Base-by-base conservation (phyloP, 2,329 filamentous ascomycete species). In the Verticillium zaregamsianum region DNA sequence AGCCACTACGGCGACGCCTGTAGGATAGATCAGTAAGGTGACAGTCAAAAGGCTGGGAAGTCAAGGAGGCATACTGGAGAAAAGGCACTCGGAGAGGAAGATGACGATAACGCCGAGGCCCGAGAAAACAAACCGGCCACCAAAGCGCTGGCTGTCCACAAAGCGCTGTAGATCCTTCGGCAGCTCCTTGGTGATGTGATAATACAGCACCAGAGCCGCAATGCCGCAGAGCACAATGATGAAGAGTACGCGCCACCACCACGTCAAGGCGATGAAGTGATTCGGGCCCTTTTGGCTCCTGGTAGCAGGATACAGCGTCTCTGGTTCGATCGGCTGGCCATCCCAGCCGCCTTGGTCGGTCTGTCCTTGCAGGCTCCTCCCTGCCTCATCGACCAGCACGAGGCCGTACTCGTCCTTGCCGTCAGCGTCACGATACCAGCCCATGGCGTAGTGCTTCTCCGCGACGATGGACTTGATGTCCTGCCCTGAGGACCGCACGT, bases 1-100 rank as follows among this genome's bases (percentile, higher is more conserved):
- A 15, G 74, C 74, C 40, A 80, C 72, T 59, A 77, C 76, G 9
- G 79, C 76, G 55, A 82, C 73, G 59, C 78, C 81, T 82, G 57
- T 3, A 4, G 15, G n/a, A 25, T 59, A 57, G 25, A 58, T 63
- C 59, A 62, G 62, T 17, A 52, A 59, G 31, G 14, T 55, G 17
- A 55, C 32, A 49, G 17, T 8, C 31, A 61, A 39, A 40, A 54
- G 57, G 57, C 59, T 62, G 15, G 9, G 45, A 52, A 20, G 28
- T 28, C 28, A 56, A 60, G 28, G 33, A n/a, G 15, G 68, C 70
- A 67, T 66, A 74, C 73, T 73, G 56, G 72, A 63, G 60, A 80
- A 79, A 5, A 80, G 72, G 1, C 72, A 70, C 14, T 75, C 69
- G 78, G 77, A 80, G 56, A 74, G 73, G 33, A 80, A 74, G 2